Conservation (phyloP, 2,329 filamentous ascomycete genomes). For the Colletotrichum tamarilloi region DNA sequence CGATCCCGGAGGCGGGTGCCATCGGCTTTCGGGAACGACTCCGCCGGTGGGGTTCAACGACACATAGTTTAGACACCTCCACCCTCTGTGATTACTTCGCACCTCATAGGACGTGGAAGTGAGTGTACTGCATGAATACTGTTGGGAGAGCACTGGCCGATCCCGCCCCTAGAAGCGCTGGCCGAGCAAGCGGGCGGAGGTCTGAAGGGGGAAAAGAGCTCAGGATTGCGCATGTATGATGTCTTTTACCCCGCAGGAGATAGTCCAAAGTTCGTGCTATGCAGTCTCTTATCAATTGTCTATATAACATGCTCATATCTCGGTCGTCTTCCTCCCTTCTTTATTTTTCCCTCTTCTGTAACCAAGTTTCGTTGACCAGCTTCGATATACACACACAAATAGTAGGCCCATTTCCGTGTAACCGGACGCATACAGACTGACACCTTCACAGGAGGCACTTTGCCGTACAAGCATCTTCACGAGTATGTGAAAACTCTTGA, state of each 20-base stretch:
- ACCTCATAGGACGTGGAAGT: background rate
- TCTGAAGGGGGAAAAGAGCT: background rate
- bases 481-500: conserved; percentile 28
- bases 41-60: background rate
- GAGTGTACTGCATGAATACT: conserved; percentile 7
- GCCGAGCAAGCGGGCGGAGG: background rate
- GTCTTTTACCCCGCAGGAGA: conserved; percentile 32
- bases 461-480: background rate
- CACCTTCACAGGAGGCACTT: conserved; percentile 20
- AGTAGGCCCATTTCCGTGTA: conserved; percentile 19
- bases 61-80: background rate
- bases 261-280: conserved; percentile 6
- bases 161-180: conserved; percentile 10
- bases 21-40: conserved; percentile 28
- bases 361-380: background rate
- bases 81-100: background rate
- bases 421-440: conserved; percentile 17
- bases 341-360: fast-evolving
- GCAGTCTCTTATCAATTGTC: conserved; percentile 6
- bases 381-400: background rate
- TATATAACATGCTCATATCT: conserved; percentile 10
- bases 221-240: conserved; percentile 1
- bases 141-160: conserved; percentile 1
- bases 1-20: conserved; percentile 29
- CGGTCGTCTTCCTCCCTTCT: fast-evolving